Percentiles rank a stretch among this genome's conserved stretches.
phyloP scores from a whole-genome alignment of 139 green algal genomes.

The Dunaliella sp. region DNA sequence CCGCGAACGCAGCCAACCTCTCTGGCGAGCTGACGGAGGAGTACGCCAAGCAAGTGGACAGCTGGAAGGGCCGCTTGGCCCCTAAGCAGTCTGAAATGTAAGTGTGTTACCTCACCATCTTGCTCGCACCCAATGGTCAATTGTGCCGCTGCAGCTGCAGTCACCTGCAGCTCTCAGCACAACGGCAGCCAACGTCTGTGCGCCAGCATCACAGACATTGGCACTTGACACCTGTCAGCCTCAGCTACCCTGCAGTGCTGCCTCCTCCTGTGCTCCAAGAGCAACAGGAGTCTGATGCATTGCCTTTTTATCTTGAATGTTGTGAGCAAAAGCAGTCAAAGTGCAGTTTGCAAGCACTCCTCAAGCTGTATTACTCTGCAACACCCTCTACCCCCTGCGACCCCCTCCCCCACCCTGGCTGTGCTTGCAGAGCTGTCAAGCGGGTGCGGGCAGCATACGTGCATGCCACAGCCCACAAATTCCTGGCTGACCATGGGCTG shows the following conservation, averaged over 20 bases:
- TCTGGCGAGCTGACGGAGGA: conserved; percentile 15
- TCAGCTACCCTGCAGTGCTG: no score
- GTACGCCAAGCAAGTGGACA: neutral
- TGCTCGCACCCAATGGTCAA: no score
- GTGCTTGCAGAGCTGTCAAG: conserved; percentile 16
- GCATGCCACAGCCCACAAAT: conserved; percentile 12
- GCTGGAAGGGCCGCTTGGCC: neutral
- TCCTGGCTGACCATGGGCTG: conserved; percentile 1
- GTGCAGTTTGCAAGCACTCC: neutral
- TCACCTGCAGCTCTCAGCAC: no score
- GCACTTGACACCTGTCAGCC: no score
- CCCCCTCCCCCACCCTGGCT: neutral
- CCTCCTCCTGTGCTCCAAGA: neutral
- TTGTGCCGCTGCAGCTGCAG: no score
- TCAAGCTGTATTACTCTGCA: neutral
- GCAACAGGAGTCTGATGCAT: neutral
- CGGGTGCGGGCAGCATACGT: conserved; percentile 6
- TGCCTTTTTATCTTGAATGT: neutral
- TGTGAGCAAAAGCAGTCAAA: neutral
- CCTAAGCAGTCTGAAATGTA: neutral
- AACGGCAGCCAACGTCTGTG: no score
- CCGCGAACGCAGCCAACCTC: conserved; percentile 10
- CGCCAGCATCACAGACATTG: no score
- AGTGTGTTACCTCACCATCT: no score
- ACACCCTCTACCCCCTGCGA: neutral